phyloP scores from a whole-genome alignment of 495 filamentous ascomycete genomes.

The Neurospora intermedia region DNA sequence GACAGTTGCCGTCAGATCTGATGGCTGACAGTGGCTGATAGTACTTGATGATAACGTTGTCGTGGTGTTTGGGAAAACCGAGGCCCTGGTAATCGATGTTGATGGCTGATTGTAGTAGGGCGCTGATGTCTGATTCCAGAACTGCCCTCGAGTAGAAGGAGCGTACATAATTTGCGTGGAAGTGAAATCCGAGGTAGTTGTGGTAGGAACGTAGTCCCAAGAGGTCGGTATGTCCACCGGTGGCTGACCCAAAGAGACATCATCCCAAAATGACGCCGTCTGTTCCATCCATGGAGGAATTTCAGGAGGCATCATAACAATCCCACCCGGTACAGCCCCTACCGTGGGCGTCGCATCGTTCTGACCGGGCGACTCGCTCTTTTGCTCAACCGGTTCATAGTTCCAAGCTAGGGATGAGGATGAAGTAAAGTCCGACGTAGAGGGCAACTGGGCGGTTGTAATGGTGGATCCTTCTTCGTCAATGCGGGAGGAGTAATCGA shows the following conservation, averaged over 20 bases:
- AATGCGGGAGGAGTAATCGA: not conserved
- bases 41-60: not conserved
- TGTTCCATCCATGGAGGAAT: not conserved
- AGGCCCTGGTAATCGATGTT: not conserved
- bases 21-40: conserved; percentile 11
- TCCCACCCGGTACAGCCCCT: not conserved
- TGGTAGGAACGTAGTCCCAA: not conserved
- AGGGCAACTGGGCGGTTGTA: not conserved
- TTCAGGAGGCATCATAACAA: not conserved
- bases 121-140: not conserved
- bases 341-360: not conserved
- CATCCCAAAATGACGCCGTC: not conserved
- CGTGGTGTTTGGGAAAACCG: not conserved
- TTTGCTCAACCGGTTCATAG: not conserved
- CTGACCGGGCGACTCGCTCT: not conserved
- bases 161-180: not conserved
- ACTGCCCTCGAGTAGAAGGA: not conserved
- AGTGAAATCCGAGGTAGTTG: not conserved
- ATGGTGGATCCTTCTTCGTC: not conserved
- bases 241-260: not conserved
- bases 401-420: not conserved
- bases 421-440: not conserved
- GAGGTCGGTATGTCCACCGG: not conserved
- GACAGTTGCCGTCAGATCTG: conserved; percentile 1
- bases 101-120: conserved; percentile 6